Evolutionary conservation across 108 stramenopile species (phyloP).

Genomic region (Discostella pseudostelligera): DNA sequence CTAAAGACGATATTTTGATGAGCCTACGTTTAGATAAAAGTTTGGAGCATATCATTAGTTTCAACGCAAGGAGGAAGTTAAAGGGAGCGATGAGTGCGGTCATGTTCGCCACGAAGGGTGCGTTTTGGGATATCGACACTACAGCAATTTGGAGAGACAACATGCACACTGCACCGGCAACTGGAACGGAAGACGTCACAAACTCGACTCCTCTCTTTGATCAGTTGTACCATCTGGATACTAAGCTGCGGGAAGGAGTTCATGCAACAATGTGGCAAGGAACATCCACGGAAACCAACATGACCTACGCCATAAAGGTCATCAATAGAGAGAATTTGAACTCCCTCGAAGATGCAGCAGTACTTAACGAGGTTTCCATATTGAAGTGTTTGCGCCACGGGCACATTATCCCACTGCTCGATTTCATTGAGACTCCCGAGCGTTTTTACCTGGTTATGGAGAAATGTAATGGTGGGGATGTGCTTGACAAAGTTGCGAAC

Average conservation of each 20-base stretch:
- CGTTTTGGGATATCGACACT: slow-evolving; percentile 50
- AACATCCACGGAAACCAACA: slow-evolving; percentile 27
- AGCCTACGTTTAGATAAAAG: slow-evolving; percentile 51
- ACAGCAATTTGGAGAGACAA: slow-evolving; percentile 49
- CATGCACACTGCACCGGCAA: slow-evolving; percentile 17
- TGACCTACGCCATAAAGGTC: slow-evolving; percentile 66
- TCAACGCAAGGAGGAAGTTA: slow-evolving; percentile 69
- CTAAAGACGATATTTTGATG: slow-evolving; percentile 43
- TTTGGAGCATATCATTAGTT: slow-evolving; percentile 67
- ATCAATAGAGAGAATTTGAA: slow-evolving; percentile 46
- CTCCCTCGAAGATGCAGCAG: slow-evolving; percentile 55
- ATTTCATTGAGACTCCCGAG: slow-evolving; percentile 87
- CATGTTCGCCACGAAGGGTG: slow-evolving; percentile 28
- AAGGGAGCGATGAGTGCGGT: slow-evolving; percentile 62
- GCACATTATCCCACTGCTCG: slow-evolving; percentile 79
- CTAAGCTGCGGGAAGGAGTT: slow-evolving; percentile 56
- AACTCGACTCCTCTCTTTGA: slow-evolving; percentile 38
- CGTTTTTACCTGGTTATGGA: slow-evolving; percentile 92
- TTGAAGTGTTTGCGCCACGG: slow-evolving; percentile 64
- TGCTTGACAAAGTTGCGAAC: slow-evolving; percentile 92
- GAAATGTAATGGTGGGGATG: slow-evolving; percentile 90
- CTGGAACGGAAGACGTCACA: neutral
- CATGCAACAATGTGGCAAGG: slow-evolving; percentile 62
- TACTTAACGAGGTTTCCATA: slow-evolving; percentile 73
- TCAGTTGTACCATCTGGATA: slow-evolving; percentile 54